Base-by-base conservation (phyloP, 352 stramenopile genomes). In the Phytophthora pseudosyringae region DNA sequence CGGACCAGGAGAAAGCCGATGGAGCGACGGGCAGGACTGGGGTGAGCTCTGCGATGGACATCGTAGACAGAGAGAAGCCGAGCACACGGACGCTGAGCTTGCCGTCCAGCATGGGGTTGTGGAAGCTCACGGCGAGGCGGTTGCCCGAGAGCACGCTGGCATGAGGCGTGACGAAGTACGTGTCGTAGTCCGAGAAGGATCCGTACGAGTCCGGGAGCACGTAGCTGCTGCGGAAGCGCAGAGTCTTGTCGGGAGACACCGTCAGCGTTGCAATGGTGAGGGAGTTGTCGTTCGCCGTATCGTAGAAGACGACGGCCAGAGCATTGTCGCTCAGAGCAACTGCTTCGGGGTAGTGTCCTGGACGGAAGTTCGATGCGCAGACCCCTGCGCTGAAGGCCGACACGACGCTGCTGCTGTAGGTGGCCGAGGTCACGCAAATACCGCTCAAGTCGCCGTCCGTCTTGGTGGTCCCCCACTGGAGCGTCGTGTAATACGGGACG, bases 101-200 rank as follows among this genome's bases (percentile, higher is more conserved):
- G 26, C 81, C 82, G 8, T 63, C 47, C 43, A 76, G 51, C 2
- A 64, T 71, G 35, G 81, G 76, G 66, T 93, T 93, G 29, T 88
- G 43, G 59, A 93, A 90, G 41, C 72, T 80, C 35, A 93, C 71
- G 6, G 76, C 84, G 3, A 93, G 51, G 16, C 84, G 84, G 55
- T 81, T 81, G 26, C 72, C 66, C 21, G 71, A 68, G 39, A 88
- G 46, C 35, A 85, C 64, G 13, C 60, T 38, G 46, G 40, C 25
- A 66, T 15, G 88, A 40, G 52, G 1, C 51, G 79, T 12, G 74
- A 70, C 48, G 80, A 73, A 16, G 80, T 62, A 47, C 3, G 25
- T 51, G 40, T 71, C 70, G 36, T 68, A 90, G 28, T 82, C 79
- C 29, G 29, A 6, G 28, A 83, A 84, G n/a, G 31, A 12, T 16